These are phyloP conservation scores for Themeda triandra DNA, from an alignment of 176 grass and related monocot genomes.

Conservation along the genomic window DNA sequence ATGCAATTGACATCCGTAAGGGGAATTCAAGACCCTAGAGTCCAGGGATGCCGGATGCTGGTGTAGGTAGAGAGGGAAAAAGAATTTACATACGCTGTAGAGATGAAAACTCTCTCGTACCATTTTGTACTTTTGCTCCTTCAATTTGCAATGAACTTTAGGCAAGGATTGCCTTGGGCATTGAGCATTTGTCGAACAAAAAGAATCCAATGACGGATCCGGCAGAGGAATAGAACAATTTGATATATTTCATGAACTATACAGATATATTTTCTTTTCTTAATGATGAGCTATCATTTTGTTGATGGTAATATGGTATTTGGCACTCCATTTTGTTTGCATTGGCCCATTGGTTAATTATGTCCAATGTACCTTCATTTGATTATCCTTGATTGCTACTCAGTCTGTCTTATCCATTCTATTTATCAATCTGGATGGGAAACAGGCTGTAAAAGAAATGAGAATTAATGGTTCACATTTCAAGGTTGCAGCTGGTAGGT, in stretches of 20 bases:
- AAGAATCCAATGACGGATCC: conserved; percentile 16
- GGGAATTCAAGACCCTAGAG: conserved; percentile 22
- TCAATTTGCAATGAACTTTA: conserved; percentile 39
- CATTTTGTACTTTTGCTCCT: conserved; percentile 41
- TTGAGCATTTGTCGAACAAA: neutral
- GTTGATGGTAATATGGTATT: conserved; percentile 6
- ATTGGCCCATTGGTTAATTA: neutral
- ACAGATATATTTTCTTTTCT: neutral
- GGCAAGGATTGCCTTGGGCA: conserved; percentile 30
- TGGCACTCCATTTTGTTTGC: neutral
- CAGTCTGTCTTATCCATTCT: neutral
- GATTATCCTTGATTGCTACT: neutral
- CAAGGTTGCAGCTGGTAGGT: neutral
- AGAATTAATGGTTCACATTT: neutral
- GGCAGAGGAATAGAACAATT: conserved; percentile 12
- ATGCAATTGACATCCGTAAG: conserved; percentile 35
- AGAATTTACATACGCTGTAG: conserved; percentile 36
- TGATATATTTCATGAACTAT: conserved; percentile 36
- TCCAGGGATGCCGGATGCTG: conserved; percentile 35
- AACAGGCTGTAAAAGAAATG: neutral
- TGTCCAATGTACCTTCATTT: neutral
- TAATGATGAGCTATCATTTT: conserved; percentile 12
- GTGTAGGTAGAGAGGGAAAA: conserved; percentile 41
- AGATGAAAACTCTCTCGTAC: conserved; percentile 43
- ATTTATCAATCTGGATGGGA: neutral